A percentile compares a stretch with the other conserved stretches of the same genome.
Conservation (phyloP, 2,329 filamentous ascomycete genomes). For the Cryphonectria naterciae region DNA sequence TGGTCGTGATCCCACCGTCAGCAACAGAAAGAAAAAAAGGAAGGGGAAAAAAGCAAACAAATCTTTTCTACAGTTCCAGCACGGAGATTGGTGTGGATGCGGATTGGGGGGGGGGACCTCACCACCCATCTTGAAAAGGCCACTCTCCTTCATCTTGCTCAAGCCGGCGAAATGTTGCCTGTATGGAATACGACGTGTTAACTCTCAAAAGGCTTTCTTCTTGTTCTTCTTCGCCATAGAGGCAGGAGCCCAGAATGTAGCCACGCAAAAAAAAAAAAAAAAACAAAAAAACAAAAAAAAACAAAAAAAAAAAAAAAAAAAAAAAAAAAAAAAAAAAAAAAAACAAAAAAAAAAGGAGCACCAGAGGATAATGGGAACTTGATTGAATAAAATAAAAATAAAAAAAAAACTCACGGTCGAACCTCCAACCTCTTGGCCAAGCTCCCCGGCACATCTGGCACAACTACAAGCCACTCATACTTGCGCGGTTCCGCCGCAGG, state of each 20-base stretch:
- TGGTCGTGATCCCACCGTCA: slow-evolving; percentile 7
- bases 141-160: slow-evolving; percentile 55
- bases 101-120: slow-evolving; percentile 33
- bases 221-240: not conserved
- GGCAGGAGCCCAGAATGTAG: no score
- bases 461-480: slow-evolving; percentile 69
- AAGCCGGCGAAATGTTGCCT: slow-evolving; percentile 62
- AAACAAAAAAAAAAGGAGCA: no score
- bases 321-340: no score
- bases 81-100: no score
- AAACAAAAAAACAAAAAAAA: no score
- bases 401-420: slow-evolving; percentile 50
- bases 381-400: not conserved
- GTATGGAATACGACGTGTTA: not conserved
- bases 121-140: slow-evolving; percentile 69
- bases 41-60: not conserved
- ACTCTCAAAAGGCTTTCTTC: not conserved
- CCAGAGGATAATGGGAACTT: no score
- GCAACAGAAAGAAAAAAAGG: not conserved
- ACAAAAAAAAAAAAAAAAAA: no score
- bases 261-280: no score
- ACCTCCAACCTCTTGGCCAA: slow-evolving; percentile 65
- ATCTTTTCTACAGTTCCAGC: no score
- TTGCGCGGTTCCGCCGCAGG: slow-evolving; percentile 39
- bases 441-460: slow-evolving; percentile 67